These are phyloP conservation scores for Ceratonia siliqua DNA, from an alignment of 306 rosid species.

Conservation along the genomic window DNA sequence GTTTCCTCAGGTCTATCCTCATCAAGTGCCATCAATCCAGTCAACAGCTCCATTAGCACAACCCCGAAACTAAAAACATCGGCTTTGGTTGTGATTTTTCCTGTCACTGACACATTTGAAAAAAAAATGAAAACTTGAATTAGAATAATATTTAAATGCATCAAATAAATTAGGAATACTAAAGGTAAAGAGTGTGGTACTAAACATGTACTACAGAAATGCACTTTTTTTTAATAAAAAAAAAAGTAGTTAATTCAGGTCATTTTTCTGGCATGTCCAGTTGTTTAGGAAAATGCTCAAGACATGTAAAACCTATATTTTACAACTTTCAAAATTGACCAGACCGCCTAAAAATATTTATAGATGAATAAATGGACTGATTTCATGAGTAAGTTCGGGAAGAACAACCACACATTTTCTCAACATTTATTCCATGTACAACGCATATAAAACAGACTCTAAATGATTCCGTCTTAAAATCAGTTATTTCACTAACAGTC, in stretches of 20 bases:
- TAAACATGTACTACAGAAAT: background rate
- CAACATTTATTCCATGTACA: background rate
- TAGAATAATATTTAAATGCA: constrained; percentile 29
- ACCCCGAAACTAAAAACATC: constrained; percentile 99
- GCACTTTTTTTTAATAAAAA: background rate
- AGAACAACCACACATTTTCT: constrained; percentile 1
- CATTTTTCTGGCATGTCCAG: background rate
- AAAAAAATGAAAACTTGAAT: constrained; percentile 35
- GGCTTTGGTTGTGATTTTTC: constrained; percentile 94
- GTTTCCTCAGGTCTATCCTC: constrained; percentile 87
- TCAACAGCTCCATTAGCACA: constrained; percentile 89
- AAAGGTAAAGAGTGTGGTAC: background rate
- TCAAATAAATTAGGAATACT: background rate
- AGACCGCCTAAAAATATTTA: background rate
- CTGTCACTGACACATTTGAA: constrained; percentile 71
- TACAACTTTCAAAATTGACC: constrained; percentile 4
- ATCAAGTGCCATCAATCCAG: constrained; percentile 94
- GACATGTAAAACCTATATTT: background rate
- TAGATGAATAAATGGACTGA: background rate
- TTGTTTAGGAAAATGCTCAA: background rate
- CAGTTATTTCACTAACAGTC: constrained; percentile 9
- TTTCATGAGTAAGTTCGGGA: constrained; percentile 8
- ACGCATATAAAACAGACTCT: constrained; percentile 6
- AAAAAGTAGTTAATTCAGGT: background rate
- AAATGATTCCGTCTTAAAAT: constrained; percentile 4